A percentile compares a stretch with the other conserved stretches of the same genome.
phyloP scores from a whole-genome alignment of 2,329 filamentous ascomycete species.

The Fusarium nanum region DNA sequence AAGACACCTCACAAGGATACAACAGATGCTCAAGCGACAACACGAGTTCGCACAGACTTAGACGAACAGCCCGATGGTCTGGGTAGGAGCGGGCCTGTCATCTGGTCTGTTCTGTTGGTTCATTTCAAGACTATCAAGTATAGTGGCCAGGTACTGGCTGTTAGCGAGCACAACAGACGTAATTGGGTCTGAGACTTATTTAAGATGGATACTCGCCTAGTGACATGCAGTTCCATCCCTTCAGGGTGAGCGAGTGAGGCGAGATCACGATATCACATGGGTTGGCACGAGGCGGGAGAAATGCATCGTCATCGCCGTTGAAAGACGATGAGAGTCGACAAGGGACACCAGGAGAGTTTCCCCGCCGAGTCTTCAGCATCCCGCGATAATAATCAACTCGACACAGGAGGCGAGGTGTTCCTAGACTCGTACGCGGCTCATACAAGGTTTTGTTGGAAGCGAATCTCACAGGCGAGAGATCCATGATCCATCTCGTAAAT shows the following conservation, averaged over 20 bases:
- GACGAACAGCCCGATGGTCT: background rate
- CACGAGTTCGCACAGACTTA: background rate
- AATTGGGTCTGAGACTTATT: slow-evolving; percentile 1
- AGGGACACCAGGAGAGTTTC: background rate
- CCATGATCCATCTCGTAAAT: background rate
- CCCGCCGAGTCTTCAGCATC: slow-evolving; percentile 2
- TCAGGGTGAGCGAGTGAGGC: slow-evolving; percentile 2
- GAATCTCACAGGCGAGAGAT: slow-evolving; percentile 4
- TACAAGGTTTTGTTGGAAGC: background rate
- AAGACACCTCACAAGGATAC: background rate
- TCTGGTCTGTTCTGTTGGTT: background rate
- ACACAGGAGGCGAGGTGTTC: background rate
- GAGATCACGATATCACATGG: slow-evolving; percentile 1
- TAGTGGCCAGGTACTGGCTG: background rate
- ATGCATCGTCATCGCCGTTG: slow-evolving; percentile 17
- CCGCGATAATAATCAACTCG: slow-evolving; percentile 8
- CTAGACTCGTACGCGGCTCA: background rate
- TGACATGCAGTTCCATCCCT: slow-evolving; percentile 8
- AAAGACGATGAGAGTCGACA: slow-evolving; percentile 38
- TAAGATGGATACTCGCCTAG: slow-evolving; percentile 1
- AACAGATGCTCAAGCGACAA: background rate
- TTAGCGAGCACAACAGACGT: slow-evolving; percentile 13
- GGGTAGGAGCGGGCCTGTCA: slow-evolving; percentile 10
- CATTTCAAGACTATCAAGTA: background rate
- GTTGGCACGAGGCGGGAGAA: slow-evolving; percentile 3